phyloP scores from a whole-genome alignment of 768 basidiomycete genomes.

The Boletellus ananiceps region DNA sequence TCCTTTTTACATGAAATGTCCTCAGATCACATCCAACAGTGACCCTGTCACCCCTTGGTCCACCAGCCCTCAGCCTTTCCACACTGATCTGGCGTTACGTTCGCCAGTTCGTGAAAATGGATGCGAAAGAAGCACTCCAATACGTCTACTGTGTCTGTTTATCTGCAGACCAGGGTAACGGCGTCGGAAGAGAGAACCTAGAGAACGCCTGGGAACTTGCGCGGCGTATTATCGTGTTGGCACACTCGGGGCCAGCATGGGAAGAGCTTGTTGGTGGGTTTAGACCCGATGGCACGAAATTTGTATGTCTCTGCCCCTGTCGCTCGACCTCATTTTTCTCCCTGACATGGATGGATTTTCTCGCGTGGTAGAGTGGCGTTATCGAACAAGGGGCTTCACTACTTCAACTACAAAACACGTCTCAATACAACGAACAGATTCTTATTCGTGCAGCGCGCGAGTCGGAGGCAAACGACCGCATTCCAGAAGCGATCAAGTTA shows the following conservation, averaged over 20 bases:
- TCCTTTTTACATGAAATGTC: not conserved
- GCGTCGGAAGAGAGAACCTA: slow-evolving; percentile 79
- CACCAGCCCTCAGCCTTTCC: slow-evolving; percentile 74
- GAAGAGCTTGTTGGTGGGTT: slow-evolving; percentile 94
- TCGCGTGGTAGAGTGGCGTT: slow-evolving; percentile 59
- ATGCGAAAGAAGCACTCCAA: slow-evolving; percentile 90
- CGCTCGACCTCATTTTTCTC: not conserved
- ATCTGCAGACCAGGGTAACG: slow-evolving; percentile 62
- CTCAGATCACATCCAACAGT: slow-evolving; percentile 39
- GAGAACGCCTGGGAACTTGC: slow-evolving; percentile 78
- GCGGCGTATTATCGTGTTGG: slow-evolving; percentile 71
- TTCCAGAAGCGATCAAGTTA: slow-evolving; percentile 88
- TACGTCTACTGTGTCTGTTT: slow-evolving; percentile 88
- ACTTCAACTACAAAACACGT: slow-evolving; percentile 61
- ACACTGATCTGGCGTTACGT: slow-evolving; percentile 91
- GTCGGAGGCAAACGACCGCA: slow-evolving; percentile 78
- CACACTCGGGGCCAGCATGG: slow-evolving; percentile 79
- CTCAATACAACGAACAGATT: slow-evolving; percentile 76
- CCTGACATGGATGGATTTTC: not conserved
- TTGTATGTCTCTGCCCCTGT: slow-evolving; percentile 48
- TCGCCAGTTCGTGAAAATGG: slow-evolving; percentile 87
- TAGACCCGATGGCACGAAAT: slow-evolving; percentile 81
- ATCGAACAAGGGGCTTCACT: slow-evolving; percentile 81
- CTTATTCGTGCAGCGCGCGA: slow-evolving; percentile 78
- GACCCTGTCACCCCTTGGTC: slow-evolving; percentile 59